Conservation (phyloP, 441 rosid genomes). For the Eutrema salsugineum region DNA sequence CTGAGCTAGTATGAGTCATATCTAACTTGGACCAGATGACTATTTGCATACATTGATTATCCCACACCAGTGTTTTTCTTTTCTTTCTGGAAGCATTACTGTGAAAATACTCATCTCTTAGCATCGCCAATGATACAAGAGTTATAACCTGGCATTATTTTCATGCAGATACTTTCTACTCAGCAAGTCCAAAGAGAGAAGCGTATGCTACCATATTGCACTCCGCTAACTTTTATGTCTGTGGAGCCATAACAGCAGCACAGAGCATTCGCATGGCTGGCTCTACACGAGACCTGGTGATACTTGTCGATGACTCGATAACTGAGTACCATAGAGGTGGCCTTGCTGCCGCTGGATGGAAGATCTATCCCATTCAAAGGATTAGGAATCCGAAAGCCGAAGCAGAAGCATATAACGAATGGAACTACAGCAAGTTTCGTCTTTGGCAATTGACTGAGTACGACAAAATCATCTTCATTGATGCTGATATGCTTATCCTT, state of each 20-base stretch:
- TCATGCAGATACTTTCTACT: conserved; percentile 55
- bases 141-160: conserved; percentile 15
- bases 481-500: conserved; percentile 80
- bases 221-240: conserved; percentile 75
- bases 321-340: conserved; percentile 73
- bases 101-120: neutral
- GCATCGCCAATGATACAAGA: neutral
- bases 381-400: conserved; percentile 86
- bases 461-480: conserved; percentile 85
- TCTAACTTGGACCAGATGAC: neutral
- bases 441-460: conserved; percentile 88
- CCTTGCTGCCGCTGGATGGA: conserved; percentile 85
- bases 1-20: neutral
- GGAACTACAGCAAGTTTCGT: conserved; percentile 92
- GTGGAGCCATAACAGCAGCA: conserved; percentile 85
- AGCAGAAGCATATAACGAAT: conserved; percentile 76
- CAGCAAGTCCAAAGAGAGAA: conserved; percentile 63
- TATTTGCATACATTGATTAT: neutral
- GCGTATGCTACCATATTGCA: conserved; percentile 92
- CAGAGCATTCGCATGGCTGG: conserved; percentile 88
- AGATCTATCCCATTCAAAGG: conserved; percentile 62
- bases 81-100: neutral
- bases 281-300: conserved; percentile 81
- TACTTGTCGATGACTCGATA: conserved; percentile 77
- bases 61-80: neutral